Evolutionary conservation across 441 rosid genomes (phyloP).

Genomic region (Rhodomyrtus psidioides): DNA sequence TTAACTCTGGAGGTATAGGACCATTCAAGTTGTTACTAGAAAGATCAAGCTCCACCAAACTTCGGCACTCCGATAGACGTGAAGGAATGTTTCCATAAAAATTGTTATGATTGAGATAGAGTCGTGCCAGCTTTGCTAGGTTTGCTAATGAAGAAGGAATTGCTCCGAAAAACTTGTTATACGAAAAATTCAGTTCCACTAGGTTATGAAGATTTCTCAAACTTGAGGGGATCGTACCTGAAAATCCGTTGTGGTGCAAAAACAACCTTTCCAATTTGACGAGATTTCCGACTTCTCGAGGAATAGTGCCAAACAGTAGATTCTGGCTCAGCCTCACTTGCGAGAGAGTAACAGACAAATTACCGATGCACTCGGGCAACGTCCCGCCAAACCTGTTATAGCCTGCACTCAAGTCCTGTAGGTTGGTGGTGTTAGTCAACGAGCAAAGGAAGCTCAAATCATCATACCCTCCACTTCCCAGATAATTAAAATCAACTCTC

Average conservation of each 20-base stretch:
- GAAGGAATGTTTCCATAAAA: background rate
- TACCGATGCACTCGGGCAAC: background rate
- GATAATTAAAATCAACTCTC: fast-evolving
- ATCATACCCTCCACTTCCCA: background rate
- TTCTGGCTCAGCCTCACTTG: fast-evolving
- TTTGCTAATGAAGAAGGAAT: background rate
- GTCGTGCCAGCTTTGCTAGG: background rate
- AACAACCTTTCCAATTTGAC: background rate
- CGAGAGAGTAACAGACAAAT: fast-evolving
- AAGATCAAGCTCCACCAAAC: background rate
- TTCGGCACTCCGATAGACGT: background rate
- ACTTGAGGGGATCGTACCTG: fast-evolving
- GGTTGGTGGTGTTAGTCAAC: background rate
- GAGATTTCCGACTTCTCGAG: background rate
- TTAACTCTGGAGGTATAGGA: background rate
- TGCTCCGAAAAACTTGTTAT: fast-evolving
- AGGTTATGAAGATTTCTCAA: background rate
- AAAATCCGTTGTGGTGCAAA: background rate
- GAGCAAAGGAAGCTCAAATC: slow-evolving; percentile 4
- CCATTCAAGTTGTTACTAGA: background rate
- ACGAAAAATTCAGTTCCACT: fast-evolving
- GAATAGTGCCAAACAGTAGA: slow-evolving; percentile 1
- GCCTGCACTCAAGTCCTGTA: fast-evolving
- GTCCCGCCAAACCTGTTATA: background rate
- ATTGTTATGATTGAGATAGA: background rate